Base-by-base conservation (phyloP, 2,329 filamentous ascomycete genomes). In the Epichloe amarillans region DNA sequence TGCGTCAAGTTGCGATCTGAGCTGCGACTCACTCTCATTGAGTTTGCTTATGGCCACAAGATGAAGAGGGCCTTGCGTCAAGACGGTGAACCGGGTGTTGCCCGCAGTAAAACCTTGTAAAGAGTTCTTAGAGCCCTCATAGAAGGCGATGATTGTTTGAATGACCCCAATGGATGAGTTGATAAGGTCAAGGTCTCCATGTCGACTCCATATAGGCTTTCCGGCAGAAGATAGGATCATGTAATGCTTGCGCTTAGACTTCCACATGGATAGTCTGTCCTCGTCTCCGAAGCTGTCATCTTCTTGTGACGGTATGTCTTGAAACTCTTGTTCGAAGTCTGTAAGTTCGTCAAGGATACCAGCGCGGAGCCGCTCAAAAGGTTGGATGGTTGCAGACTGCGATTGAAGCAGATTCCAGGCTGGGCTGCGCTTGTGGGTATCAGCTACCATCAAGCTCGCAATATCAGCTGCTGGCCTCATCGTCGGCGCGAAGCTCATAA, bases 121-220 rank as follows among this genome's bases (percentile, higher is more conserved):
- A 0, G 79, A 80, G 62, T 95, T 87, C 51, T 85, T 78, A 8
- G 84, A 79, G 44, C 83, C 83, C 64, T 95, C 85, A 62, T 94
- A 97, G 64, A 96, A 96, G 1, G 93, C 97, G 55, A 98, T 95
- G 59, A 98, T 91, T 42, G 93, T 98, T 65, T 97, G 93, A 2
- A 96, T 84, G 17, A 98, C 84, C 40, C 93, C 93, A 64, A 97
- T 91, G 60, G 93, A 96, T 47, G 86, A 86, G 60, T 94, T 95
- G 63, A 97, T 88, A 42, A 97, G 72, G 50, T 84, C 82, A 57
- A 95, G 77, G 58, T 96, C 88, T 40, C 94, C 93, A 64, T 98
- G 91, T 46, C 94, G 80, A 61, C 89, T 97, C 75, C 91, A 98
- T 46, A 98, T 94, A 11, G 93, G 94, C 65, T 98, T 98, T 19